A percentile compares a stretch with the other conserved stretches of the same genome.
Conservation (phyloP, 2,329 filamentous ascomycete species). For the Nemania diffusa region DNA sequence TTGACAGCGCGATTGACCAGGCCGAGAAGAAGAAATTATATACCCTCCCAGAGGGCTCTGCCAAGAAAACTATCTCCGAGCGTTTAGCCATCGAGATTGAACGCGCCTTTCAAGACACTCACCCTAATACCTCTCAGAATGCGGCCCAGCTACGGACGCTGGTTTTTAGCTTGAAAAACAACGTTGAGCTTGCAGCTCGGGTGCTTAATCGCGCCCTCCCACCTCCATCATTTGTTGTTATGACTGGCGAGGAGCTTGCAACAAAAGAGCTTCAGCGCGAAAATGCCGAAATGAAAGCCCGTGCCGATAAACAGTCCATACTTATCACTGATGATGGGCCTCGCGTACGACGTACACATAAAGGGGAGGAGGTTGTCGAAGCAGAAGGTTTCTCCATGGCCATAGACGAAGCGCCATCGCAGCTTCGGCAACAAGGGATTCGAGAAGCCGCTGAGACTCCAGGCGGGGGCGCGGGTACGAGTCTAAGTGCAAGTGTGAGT, state of each 20-base stretch:
- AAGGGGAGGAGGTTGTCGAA: conserved; percentile 91
- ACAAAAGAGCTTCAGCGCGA: conserved; percentile 87
- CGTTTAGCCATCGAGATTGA: conserved; percentile 83
- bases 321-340: conserved; percentile 80
- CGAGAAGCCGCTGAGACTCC: conserved; percentile 45
- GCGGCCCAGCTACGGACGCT: conserved; percentile 77
- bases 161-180: conserved; percentile 88
- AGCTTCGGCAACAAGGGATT: conserved; percentile 50
- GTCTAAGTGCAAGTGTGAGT: conserved; percentile 5
- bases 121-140: conserved; percentile 64
- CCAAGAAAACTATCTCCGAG: conserved; percentile 72
- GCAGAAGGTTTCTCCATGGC: conserved; percentile 66
- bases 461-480: conserved; percentile 26
- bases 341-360: conserved; percentile 88
- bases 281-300: conserved; percentile 79
- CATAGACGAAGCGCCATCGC: conserved; percentile 53
- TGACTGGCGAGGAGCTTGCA: conserved; percentile 91
- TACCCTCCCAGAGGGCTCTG: conserved; percentile 70
- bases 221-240: conserved; percentile 81
- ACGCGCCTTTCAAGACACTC: conserved; percentile 70
- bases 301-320: conserved; percentile 84
- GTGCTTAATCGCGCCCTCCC: conserved; percentile 78
- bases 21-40: conserved; percentile 74
- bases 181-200: conserved; percentile 78
- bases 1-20: conserved; percentile 72